These are phyloP conservation scores for Emericellopsis terricola DNA, from an alignment of 495 filamentous ascomycete genomes.

Conservation along the genomic window DNA sequence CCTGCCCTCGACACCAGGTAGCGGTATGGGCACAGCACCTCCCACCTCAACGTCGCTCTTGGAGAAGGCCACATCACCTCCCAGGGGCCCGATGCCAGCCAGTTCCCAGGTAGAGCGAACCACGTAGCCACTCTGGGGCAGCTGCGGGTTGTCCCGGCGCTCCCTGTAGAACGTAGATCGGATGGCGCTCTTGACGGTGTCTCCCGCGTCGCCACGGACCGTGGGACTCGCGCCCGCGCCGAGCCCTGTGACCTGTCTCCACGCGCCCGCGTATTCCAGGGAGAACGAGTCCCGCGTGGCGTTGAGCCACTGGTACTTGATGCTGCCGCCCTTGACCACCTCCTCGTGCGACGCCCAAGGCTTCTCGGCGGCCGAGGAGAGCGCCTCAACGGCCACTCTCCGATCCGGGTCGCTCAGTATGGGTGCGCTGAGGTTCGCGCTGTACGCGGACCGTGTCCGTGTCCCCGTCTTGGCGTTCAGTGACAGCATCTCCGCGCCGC, in stretches of 20 bases:
- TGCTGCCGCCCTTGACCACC: conserved; percentile 58
- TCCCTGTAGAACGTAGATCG: conserved; percentile 68
- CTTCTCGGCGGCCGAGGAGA: conserved; percentile 69
- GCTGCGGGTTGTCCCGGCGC: conserved; percentile 56
- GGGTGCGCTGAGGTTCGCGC: conserved; percentile 64
- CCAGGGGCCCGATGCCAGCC: conserved; percentile 68
- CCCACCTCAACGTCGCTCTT: conserved; percentile 76
- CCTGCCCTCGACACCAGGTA: conserved; percentile 45
- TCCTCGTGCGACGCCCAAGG: conserved; percentile 89
- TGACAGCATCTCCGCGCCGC: conserved; percentile 73
- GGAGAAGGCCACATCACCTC: conserved; percentile 78
- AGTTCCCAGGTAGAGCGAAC: conserved; percentile 60
- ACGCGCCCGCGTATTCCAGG: conserved; percentile 58
- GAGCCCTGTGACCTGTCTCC: conserved; percentile 77
- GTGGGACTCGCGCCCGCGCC: conserved; percentile 55
- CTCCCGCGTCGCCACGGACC: conserved; percentile 70
- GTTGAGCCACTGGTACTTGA: conserved; percentile 55
- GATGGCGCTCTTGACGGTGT: conserved; percentile 75
- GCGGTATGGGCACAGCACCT: conserved; percentile 47
- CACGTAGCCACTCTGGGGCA: conserved; percentile 69
- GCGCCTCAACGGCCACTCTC: conserved; percentile 51
- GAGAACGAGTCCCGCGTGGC: conserved; percentile 47
- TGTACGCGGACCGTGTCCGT: conserved; percentile 75
- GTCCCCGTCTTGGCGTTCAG: conserved; percentile 76
- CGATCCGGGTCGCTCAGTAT: conserved; percentile 65